Evolutionary conservation across 2,329 filamentous ascomycete species (phyloP), one percentile per base, ranked within the genome.

Genomic region (Exophiala sp.): DNA sequence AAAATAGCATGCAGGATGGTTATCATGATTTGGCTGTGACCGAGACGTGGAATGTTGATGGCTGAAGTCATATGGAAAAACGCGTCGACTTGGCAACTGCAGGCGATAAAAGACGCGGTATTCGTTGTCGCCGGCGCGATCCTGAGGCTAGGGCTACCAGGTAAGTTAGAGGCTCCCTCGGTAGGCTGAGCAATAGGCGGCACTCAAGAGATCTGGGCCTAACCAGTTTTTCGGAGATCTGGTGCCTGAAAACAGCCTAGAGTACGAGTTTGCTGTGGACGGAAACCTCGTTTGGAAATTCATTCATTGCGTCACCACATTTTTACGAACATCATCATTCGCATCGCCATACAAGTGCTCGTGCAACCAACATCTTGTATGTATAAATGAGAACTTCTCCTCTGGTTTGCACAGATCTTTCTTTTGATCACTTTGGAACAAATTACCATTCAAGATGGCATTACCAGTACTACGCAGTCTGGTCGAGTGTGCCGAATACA

Each of bases 401-500:
- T 18, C 16, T 18, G 16, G 16, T 18, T 18, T 18, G 16, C 16
- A 18, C 16, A 18, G 16, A 18, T 18, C 3, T 18, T 18, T 18
- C 16, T 18, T 18, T 18, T 18, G 16, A 18, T 18, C 16, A 18
- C 16, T 18, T 20, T 57, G 20, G n/a, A 39, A 29, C 3, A 33
- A 36, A 57, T 57, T 40, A 12, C 11, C 11, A 33, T 34, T 33
- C 45, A 50, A 18, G 20, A 87, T 92, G 86, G 80, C 86, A 58
- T 74, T 96, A 16, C 90, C 91, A 5, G 71, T 78, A n/a, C 73
- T 96, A 62, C 81, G 82, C 60, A 79, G 82, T 35, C 75, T 94
- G 10, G 74, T 79, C 60, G 89, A 95, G 61, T 92, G 88, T 70
- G 83, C 87, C 62, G 85, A 91, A 70, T 95, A 85, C 71, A 75